These are phyloP conservation scores for Phytophthora idaei DNA, from an alignment of 352 stramenopile genomes.

Conservation along the genomic window DNA sequence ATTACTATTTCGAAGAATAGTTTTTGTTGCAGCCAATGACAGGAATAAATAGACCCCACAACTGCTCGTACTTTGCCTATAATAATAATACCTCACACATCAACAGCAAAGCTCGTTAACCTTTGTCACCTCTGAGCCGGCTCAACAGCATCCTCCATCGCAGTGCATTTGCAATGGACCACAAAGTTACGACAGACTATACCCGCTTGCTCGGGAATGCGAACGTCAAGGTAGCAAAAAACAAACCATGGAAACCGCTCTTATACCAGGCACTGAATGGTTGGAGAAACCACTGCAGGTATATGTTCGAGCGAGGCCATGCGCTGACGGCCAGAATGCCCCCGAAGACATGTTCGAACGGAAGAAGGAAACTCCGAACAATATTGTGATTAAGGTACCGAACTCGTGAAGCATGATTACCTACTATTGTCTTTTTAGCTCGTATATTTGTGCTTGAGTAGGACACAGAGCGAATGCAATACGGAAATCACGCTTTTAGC, in stretches of 20 bases:
- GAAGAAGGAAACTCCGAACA: slow-evolving; percentile 74
- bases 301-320: slow-evolving; percentile 81
- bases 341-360: slow-evolving; percentile 87
- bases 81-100: background rate
- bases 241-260: background rate
- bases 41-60: background rate
- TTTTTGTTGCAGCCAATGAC: too few relatives aligned
- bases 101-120: background rate
- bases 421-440: background rate
- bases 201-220: slow-evolving; percentile 75
- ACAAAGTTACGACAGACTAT: slow-evolving; percentile 89
- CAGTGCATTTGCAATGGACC: slow-evolving; percentile 54
- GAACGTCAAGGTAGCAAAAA: slow-evolving; percentile 66
- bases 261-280: slow-evolving; percentile 2
- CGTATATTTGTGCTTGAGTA: slow-evolving; percentile 17
- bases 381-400: slow-evolving; percentile 82
- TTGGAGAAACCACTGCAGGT: slow-evolving; percentile 38
- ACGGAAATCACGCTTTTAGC: slow-evolving; percentile 86
- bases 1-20: too few relatives aligned
- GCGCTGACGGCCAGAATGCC: slow-evolving; percentile 66
- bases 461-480: slow-evolving; percentile 86
- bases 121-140: background rate
- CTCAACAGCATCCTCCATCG: too few relatives aligned
- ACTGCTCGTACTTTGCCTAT: background rate
- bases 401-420: background rate